Evolutionary conservation across 2,329 filamentous ascomycete genomes (phyloP), one percentile per base, ranked within the genome.

Genomic region (Magnaporthiopsis rhizophila): DNA sequence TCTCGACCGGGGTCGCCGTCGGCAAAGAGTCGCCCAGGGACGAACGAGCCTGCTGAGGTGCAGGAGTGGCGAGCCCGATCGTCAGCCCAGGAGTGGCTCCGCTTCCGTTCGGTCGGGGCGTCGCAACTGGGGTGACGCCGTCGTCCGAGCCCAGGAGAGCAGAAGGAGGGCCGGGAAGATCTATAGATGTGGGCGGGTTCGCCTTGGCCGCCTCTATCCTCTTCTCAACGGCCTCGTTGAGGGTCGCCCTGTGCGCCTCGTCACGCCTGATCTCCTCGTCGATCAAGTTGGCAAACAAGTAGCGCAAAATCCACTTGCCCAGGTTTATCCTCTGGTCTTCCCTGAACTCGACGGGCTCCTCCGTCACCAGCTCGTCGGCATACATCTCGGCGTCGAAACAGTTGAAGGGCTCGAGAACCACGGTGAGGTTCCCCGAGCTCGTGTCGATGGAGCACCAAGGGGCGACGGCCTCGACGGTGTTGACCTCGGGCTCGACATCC

Each of bases 311-410:
- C 95, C 95, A 99, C 80, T 96, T 97, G 11, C 95, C 95, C 59
- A 98, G 86, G 72, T 97, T 98, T 75, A 98, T 96, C 78, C 95
- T 86, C 77, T 98, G 94, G 70, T 99, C 95, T 70, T 98, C 94
- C 65, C 89, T 83, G 72, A 97, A 97, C 15, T 93, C 89, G 24
- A 90, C 80, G n/a, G 85, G 80, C 67, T 92, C 88, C 13, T 89
- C 84, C 15, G 38, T 45, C 57, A 87, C 81, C 50, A 96, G 79
- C 76, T 98, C 93, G 73, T 99, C 95, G 0, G 92, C 94, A 74
- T 99, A 99, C 75, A 97, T 90, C 72, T 99, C 95, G 21, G 93
- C 95, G 76, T 99, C 95, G 70, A 99, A 99, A 74, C 93, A 97
- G 69, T 96, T 96, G 71, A 95, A 96, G 57, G 93, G 91, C 72